These are phyloP conservation scores for Syzygium grande DNA, from an alignment of 345 rosid genomes.

Conservation along the genomic window DNA sequence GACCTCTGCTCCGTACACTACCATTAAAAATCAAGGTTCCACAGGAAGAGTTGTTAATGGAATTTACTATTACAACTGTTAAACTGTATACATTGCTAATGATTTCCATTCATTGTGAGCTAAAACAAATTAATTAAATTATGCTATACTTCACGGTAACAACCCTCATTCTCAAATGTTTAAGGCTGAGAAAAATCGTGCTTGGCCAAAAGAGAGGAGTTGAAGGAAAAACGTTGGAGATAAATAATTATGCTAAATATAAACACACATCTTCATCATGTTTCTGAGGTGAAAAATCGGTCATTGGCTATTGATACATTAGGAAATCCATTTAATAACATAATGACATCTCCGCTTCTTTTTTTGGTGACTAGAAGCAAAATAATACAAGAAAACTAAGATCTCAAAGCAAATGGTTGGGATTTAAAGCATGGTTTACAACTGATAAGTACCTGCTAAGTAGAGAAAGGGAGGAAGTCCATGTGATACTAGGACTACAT, in stretches of 20 bases:
- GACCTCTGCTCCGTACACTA: not conserved
- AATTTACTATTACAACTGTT: not conserved
- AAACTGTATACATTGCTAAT: not conserved
- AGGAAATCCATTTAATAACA: not conserved
- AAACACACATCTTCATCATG: not conserved
- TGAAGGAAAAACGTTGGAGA: not conserved
- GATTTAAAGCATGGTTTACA: not conserved
- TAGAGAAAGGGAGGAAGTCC: not conserved
- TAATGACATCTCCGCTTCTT: not conserved
- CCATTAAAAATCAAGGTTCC: not conserved
- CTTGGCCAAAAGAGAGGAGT: not conserved
- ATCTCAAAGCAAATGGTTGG: not conserved
- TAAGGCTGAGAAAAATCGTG: not conserved
- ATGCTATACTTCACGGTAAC: not conserved
- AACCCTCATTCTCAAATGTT: not conserved
- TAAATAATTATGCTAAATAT: not conserved
- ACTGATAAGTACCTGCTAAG: not conserved
- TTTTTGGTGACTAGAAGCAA: not conserved
- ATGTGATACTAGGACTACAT: not conserved
- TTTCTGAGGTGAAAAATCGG: not conserved
- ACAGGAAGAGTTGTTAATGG: not conserved
- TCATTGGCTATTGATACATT: not conserved
- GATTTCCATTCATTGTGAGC: not conserved
- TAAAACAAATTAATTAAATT: not conserved
- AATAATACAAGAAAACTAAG: not conserved